These are phyloP conservation scores for Calonectria leucothoes DNA, from an alignment of 2,329 filamentous ascomycete genomes.

Conservation along the genomic window DNA sequence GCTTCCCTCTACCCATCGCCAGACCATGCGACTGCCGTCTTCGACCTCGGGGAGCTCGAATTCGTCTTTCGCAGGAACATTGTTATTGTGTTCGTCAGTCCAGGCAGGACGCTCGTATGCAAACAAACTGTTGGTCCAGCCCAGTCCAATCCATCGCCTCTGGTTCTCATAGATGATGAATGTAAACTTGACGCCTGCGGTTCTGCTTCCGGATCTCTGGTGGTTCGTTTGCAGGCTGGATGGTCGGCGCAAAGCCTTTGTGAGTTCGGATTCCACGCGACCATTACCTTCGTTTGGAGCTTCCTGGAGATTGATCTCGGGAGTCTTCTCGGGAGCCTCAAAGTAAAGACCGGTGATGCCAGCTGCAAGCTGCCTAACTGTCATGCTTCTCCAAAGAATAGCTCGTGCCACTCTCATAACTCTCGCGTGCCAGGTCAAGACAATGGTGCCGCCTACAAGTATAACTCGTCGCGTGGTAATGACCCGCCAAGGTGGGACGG, in stretches of 20 bases:
- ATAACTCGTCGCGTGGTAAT: conserved; percentile 88
- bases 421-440: conserved; percentile 91
- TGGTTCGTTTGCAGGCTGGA: conserved; percentile 43
- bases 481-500: conserved; percentile 83
- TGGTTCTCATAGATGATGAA: conserved; percentile 98
- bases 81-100: conserved; percentile 95
- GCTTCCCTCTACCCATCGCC: conserved; percentile 85
- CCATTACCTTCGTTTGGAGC: conserved; percentile 37
- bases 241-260: conserved; percentile 53
- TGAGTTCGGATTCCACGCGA: conserved; percentile 56
- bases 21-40: conserved; percentile 66
- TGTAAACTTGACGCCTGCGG: conserved; percentile 91
- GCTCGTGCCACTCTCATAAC: conserved; percentile 86
- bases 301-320: conserved; percentile 41
- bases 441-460: conserved; percentile 86
- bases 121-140: conserved; percentile 93
- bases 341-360: conserved; percentile 86
- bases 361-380: conserved; percentile 75
- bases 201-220: conserved; percentile 56
- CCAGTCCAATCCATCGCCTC: conserved; percentile 91
- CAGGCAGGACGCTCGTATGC: conserved; percentile 90
- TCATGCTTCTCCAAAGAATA: conserved; percentile 89
- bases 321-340: conserved; percentile 57
- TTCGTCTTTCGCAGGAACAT: conserved; percentile 78
- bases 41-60: conserved; percentile 73